These are phyloP conservation scores for Pneumocystis canis DNA, from an alignment of 1,139 yeast genomes.

Conservation along the genomic window DNA sequence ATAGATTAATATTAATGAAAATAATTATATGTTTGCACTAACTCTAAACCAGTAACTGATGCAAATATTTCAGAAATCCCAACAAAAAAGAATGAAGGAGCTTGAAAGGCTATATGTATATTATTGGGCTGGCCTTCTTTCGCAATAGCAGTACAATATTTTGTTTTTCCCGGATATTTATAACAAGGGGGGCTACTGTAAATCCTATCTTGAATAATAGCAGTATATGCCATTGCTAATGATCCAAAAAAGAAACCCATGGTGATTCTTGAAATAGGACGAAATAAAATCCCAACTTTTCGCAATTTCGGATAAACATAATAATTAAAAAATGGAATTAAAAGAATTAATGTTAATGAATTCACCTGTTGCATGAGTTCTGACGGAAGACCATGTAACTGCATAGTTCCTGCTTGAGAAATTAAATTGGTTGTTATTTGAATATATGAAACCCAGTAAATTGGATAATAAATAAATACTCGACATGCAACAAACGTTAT, in stretches of 20 bases:
- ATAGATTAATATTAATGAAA: not conserved
- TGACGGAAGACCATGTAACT: conserved; percentile 48
- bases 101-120: not conserved
- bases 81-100: conserved; percentile 31
- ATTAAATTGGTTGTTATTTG: conserved; percentile 53
- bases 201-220: conserved; percentile 57
- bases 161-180: conserved; percentile 33
- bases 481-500: conserved; percentile 48
- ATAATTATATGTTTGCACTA: not conserved
- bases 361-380: conserved; percentile 51
- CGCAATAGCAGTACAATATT: not conserved
- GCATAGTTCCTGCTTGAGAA: conserved; percentile 52
- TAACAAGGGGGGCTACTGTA: conserved; percentile 70
- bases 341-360: conserved; percentile 45
- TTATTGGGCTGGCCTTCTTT: not conserved
- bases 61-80: conserved; percentile 53
- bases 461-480: conserved; percentile 46
- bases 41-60: conserved; percentile 43
- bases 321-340: conserved; percentile 46
- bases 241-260: conserved; percentile 64
- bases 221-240: conserved; percentile 62
- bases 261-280: conserved; percentile 55
- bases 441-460: conserved; percentile 55
- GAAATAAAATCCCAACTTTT: conserved; percentile 29
- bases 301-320: conserved; percentile 43